These are phyloP conservation scores for Silene vulgaris DNA, from an alignment of 179 eudicot genomes.

Conservation along the genomic window DNA sequence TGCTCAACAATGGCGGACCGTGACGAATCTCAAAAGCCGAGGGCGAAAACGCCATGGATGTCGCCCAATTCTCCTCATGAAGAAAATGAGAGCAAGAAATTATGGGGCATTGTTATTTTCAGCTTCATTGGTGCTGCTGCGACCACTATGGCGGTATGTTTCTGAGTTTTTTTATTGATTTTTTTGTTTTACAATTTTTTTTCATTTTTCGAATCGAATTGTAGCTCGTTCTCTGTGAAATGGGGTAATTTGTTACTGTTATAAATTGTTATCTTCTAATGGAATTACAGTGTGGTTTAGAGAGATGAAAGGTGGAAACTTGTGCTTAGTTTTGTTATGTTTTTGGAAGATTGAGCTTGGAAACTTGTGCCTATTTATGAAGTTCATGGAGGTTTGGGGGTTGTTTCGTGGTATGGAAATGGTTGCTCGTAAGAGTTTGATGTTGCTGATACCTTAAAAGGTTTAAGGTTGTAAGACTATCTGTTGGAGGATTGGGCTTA, in stretches of 20 bases:
- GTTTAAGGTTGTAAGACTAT: not conserved
- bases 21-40: slow-evolving; percentile 15
- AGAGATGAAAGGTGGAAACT: not conserved
- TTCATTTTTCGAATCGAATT: not conserved
- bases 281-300: too few species aligned
- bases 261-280: too few species aligned
- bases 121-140: slow-evolving; percentile 73
- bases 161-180: not conserved
- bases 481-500: not conserved
- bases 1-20: slow-evolving; percentile 26
- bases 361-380: not conserved
- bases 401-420: not conserved
- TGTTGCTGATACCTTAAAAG: not conserved
- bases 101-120: slow-evolving; percentile 62
- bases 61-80: slow-evolving; percentile 26
- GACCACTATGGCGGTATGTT: slow-evolving; percentile 59
- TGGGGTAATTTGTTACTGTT: too few species aligned
- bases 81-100: slow-evolving; percentile 37
- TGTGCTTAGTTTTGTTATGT: not conserved
- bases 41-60: slow-evolving; percentile 1
- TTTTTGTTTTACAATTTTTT: not conserved
- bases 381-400: not conserved
- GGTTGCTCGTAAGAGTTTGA: not conserved
- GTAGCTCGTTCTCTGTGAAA: too few species aligned
- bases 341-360: not conserved